phyloP scores from a whole-genome alignment of 306 rosid species.

The Fragaria iinumae region DNA sequence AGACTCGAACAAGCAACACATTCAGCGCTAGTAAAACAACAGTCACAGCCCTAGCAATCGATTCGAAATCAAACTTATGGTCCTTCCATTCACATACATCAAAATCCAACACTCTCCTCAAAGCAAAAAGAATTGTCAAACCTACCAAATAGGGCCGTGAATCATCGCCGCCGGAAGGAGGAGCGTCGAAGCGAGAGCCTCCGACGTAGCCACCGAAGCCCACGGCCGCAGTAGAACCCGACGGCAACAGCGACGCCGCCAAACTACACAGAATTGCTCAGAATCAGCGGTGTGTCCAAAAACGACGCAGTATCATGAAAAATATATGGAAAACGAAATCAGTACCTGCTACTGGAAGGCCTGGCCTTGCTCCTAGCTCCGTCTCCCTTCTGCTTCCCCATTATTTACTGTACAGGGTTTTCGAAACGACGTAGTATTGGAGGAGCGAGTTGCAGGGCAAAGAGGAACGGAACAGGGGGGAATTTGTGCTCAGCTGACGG shows the following conservation, averaged over 20 bases:
- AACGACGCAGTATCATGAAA: background rate
- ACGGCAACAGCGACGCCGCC: slow-evolving; percentile 83
- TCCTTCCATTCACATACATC: background rate
- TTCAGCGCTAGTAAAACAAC: background rate
- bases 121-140: slow-evolving; percentile 12
- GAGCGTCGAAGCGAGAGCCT: slow-evolving; percentile 69
- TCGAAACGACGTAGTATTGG: background rate
- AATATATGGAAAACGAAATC: background rate
- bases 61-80: background rate
- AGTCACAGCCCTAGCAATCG: background rate
- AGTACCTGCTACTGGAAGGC: slow-evolving; percentile 91
- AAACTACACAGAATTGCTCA: slow-evolving; percentile 37
- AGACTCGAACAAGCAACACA: background rate
- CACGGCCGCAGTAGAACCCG: slow-evolving; percentile 57
- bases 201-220: slow-evolving; percentile 97
- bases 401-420: background rate
- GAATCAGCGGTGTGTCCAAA: background rate
- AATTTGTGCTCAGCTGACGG: background rate
- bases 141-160: slow-evolving; percentile 53
- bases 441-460: slow-evolving; percentile 11
- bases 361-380: slow-evolving; percentile 73
- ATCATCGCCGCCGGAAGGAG: slow-evolving; percentile 57
- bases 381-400: slow-evolving; percentile 93
- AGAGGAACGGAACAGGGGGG: background rate
- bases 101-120: background rate